phyloP scores from a whole-genome alignment of 306 rosid genomes.

The Cucurbita pepo region DNA sequence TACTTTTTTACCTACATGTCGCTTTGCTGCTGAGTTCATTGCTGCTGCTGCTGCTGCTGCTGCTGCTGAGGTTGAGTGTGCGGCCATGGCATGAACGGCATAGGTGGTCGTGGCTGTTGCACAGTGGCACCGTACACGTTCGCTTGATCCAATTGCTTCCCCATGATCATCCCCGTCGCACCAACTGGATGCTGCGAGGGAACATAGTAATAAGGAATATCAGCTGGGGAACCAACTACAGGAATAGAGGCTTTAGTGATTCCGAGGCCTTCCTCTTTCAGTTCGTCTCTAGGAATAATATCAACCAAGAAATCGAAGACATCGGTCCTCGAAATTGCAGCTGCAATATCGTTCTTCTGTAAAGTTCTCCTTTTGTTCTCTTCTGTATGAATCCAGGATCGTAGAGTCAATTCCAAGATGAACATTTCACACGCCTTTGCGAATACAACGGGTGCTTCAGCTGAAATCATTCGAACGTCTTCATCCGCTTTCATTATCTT shows the following conservation, averaged over 20 bases:
- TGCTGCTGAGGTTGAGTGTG: constrained; percentile 7
- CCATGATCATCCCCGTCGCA: constrained; percentile 11
- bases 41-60: constrained; percentile 9
- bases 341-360: constrained; percentile 11
- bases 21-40: constrained; percentile 4
- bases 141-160: constrained; percentile 10
- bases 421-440: constrained; percentile 14
- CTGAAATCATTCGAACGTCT: constrained; percentile 10
- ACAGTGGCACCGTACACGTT: background rate
- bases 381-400: constrained; percentile 12
- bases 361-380: constrained; percentile 14
- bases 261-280: constrained; percentile 13
- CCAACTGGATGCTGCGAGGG: constrained; percentile 4
- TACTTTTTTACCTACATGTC: background rate
- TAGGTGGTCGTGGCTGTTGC: constrained; percentile 7
- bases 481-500: constrained; percentile 13
- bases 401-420: constrained; percentile 10
- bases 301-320: constrained; percentile 16
- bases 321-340: constrained; percentile 10
- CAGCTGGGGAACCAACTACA: constrained; percentile 8
- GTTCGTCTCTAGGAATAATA: constrained; percentile 10
- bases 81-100: constrained; percentile 11
- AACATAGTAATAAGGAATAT: constrained; percentile 11
- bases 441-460: constrained; percentile 10
- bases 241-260: constrained; percentile 2